Evolutionary conservation across 352 stramenopile species (phyloP), one percentile per base, ranked within the genome.

Genomic region (Pythium scleroteichum): DNA sequence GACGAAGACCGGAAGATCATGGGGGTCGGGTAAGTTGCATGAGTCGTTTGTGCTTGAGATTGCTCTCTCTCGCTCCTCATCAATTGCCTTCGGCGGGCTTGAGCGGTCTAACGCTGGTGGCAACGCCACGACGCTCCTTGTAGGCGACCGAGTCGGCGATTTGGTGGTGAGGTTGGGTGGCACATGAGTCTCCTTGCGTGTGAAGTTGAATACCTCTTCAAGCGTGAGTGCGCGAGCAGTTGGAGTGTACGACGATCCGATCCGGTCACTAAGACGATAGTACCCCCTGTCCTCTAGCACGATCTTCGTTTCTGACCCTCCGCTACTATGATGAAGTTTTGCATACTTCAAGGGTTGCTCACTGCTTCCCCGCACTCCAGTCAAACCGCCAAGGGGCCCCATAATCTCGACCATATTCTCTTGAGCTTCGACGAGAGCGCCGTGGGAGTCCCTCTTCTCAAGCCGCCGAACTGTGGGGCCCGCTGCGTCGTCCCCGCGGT

Each of bases 211-310:
- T 40, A 93, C 84, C 54, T 77, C 73, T 3, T 92, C 79, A 24
- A 92, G 78, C 3, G 83, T 91, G 7, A 95, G 47, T 3, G 70
- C 69, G 13, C 73, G 75, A 4, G 86, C 80, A 2, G 77, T 85
- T 23, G 83, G 72, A 16, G 86, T 92, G 66, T 95, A 95, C 40
- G 73, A 86, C 3, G 77, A 64, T 38, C 79, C 86, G 32, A 95
- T 93, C 8, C 84, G 80, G 58, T 95, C 86, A 42, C 84, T 95
- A n/a, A 90, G 40, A 29, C 82, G 81, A 54, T 90, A 92, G 59
- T 94, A 95, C 2, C 69, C 69, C 23, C 82, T 69, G 45, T 92
- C 85, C 54, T 95, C 80, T 3, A 77, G 24, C 13, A 63, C 7
- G 17, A 66, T 23, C 62, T 61, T 69, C 14, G 41, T 1, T 7